phyloP scores from a whole-genome alignment of 2,329 filamentous ascomycete species.

The Ascochyta viciae-villosae region DNA sequence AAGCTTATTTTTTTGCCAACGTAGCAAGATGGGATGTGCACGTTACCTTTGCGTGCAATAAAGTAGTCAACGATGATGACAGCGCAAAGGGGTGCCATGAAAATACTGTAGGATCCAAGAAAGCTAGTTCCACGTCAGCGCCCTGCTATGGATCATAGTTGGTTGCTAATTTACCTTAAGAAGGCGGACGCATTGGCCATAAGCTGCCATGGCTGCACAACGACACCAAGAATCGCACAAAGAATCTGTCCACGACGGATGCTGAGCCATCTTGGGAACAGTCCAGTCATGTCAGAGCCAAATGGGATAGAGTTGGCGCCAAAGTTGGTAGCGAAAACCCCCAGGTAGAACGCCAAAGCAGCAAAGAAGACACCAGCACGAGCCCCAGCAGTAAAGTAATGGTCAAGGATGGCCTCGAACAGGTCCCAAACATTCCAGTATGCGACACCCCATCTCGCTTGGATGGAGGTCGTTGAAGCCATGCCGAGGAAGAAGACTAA shows the following conservation, averaged over 20 bases:
- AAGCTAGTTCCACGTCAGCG: slow-evolving; percentile 18
- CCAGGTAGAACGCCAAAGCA: slow-evolving; percentile 46
- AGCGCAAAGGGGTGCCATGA: slow-evolving; percentile 52
- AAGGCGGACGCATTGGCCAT: slow-evolving; percentile 51
- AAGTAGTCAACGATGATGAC: slow-evolving; percentile 51
- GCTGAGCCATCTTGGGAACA: slow-evolving; percentile 53
- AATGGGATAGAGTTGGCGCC: slow-evolving; percentile 52
- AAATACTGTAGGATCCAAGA: slow-evolving; percentile 51
- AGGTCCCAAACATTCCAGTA: slow-evolving; percentile 58
- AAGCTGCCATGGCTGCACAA: slow-evolving; percentile 48
- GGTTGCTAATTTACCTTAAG: slow-evolving; percentile 24
- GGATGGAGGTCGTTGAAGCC: slow-evolving; percentile 48
- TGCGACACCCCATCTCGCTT: slow-evolving; percentile 44
- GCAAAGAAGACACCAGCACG: slow-evolving; percentile 53
- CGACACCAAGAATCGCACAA: slow-evolving; percentile 45
- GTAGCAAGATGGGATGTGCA: slow-evolving; percentile 52
- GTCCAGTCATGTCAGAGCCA: slow-evolving; percentile 52
- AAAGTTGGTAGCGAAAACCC: slow-evolving; percentile 55
- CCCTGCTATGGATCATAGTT: too few relatives aligned
- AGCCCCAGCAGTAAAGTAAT: slow-evolving; percentile 49
- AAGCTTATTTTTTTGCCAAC: slow-evolving; percentile 26
- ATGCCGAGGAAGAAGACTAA: slow-evolving; percentile 53
- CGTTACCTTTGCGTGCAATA: slow-evolving; percentile 49
- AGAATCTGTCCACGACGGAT: slow-evolving; percentile 53
- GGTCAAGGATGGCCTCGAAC: slow-evolving; percentile 52